Base-by-base conservation (phyloP, 768 basidiomycete species). In the Collybiopsis confluens region DNA sequence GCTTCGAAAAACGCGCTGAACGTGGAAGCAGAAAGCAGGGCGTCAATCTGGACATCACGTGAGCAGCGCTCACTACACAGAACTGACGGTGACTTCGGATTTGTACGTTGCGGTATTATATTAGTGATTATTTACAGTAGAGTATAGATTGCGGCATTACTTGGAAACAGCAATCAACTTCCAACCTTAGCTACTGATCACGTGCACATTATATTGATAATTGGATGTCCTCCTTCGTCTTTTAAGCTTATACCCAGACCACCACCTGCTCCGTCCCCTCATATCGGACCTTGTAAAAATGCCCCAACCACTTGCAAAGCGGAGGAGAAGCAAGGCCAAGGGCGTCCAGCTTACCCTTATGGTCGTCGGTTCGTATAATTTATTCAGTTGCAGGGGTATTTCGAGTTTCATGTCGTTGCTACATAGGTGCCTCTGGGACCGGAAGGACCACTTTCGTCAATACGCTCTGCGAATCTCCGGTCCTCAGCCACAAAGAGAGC, bases 401-500 rank as follows among this genome's bases (percentile, higher is more conserved):
- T 37, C 13, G 23, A 50, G 61, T 58, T 35, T 53, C 30, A 54
- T 21, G 37, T 16, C 23, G 18, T 24, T 35, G 8, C 37, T 48
- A 45, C 46, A 36, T 60, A 94, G 92, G 92, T 67, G 86, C 87
- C 55, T 91, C 90, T 62, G 92, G 92, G 38, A 90, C 89, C 47
- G 89, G 89, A 23, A 80, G 90, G 50, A 93, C 91, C 40, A 93
- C 92, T 36, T 93, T 95, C 62, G 88, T 95, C 65, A 95, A 95
- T 74, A 94, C 92, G 38, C 83, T 95, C 41, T 90, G 89, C 70
- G 91, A 93, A 68, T 78, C 83, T 4, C 81, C 86, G 58, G 85
- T 92, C 23, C 73, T 92, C 50, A 59, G 71, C 3, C 90, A 91
- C 75, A 86, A 87, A 66, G 71, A 78, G 36, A 73, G 71, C 52